Base-by-base conservation (phyloP, 202 grass and related monocot genomes). In the Panicum hallii region DNA sequence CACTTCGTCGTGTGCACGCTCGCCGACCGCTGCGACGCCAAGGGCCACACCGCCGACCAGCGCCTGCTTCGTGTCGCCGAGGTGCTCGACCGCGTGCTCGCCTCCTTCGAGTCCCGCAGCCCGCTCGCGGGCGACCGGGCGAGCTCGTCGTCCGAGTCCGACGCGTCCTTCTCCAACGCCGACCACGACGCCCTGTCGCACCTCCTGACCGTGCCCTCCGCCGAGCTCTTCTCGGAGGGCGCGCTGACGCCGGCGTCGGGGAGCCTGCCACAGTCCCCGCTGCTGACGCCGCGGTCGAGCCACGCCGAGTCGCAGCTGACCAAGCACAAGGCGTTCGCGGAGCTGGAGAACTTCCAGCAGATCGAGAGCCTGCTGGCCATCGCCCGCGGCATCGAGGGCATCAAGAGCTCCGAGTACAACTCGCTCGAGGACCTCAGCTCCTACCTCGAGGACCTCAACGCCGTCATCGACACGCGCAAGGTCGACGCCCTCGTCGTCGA, bases 401-500 rank as follows among this genome's bases (percentile, higher is more conserved):
- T 96, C 67, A 88, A 91, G 69, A 89, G 72, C 66, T 89, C 72
- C 43, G 79, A 92, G 55, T 95, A 92, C 81, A 91, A 72, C 84
- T 99, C 93, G 40, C 74, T 99, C 5, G 91, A 94, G 79, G 88
- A 96, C 57, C 86, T 99, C 76, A 91, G 86, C 82, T 94, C 93
- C 13, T 94, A 83, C 81, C 84, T 99, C 16, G 91, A 99, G 84
- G 89, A 99, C 67, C 74, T 99, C 71, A 99, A 92, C 89, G 91
- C 93, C 66, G 93, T 96, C 64, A 87, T 96, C 78, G 91, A 99
- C 88, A 99, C 91, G 4, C 83, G 97, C 79, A 96, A 90, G 49
- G 91, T 99, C 38, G 97, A 99, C 68, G 93, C 91, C 11, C 93
- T 99, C 87, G 93, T 94, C 56, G 93, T 99, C 65, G 97, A 96